Evolutionary conservation across 208 protist genomes (phyloP).

Genomic region (Leptomonas seymouri): DNA sequence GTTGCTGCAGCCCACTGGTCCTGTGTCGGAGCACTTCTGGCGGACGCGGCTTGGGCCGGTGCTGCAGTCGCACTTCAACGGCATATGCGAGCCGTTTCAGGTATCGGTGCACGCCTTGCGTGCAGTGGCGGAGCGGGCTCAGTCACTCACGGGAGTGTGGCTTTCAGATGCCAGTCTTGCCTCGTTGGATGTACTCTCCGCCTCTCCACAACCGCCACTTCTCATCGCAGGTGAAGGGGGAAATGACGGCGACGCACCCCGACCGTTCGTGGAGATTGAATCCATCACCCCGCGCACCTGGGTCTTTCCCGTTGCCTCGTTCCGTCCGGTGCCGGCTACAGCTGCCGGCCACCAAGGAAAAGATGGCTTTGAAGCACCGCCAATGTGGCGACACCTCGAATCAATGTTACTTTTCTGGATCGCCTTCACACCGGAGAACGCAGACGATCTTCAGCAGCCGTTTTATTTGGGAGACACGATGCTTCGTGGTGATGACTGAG

Average conservation of each 20-base stretch:
- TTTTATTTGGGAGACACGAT: constrained; percentile 62
- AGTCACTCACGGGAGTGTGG: constrained; percentile 50
- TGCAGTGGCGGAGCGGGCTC: constrained; percentile 55
- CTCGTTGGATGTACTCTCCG: constrained; percentile 29
- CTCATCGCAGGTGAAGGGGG: neutral
- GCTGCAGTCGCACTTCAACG: constrained; percentile 49
- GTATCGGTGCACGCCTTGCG: constrained; percentile 50
- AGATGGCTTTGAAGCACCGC: constrained; percentile 11
- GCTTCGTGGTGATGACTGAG: neutral
- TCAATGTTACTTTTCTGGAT: constrained; percentile 87
- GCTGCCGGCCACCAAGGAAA: neutral
- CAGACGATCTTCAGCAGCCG: constrained; percentile 49
- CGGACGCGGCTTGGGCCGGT: constrained; percentile 62
- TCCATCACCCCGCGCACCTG: constrained; percentile 19
- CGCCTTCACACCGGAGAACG: constrained; percentile 49
- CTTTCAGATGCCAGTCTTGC: constrained; percentile 45
- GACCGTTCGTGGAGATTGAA: constrained; percentile 33
- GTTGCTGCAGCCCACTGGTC: constrained; percentile 54
- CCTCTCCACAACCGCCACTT: neutral
- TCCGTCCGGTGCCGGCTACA: neutral
- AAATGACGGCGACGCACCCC: neutral
- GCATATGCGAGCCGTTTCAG: constrained; percentile 56
- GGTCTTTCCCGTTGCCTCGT: constrained; percentile 18
- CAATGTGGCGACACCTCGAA: constrained; percentile 34
- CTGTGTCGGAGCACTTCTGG: constrained; percentile 67